Base-by-base conservation (phyloP, 1,284 basidiomycete genomes). In the Malassezia restricta region DNA sequence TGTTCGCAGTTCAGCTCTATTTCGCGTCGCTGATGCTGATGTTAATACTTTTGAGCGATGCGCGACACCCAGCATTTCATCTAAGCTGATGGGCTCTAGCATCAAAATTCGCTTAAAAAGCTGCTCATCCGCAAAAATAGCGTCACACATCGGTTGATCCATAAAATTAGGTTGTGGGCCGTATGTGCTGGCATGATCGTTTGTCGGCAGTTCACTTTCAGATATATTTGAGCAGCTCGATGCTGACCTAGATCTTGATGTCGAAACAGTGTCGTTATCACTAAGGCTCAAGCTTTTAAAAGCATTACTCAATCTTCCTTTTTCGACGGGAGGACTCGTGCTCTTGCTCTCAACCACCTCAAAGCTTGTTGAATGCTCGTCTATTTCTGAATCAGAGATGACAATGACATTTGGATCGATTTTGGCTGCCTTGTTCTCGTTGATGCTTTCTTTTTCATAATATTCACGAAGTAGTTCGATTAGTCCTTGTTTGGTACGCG, bases 41-140 rank as follows among this genome's bases (percentile, higher is more conserved):
- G 47, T n/a, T 6, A 40, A 27, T 5, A 46, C 6, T 1, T 42
- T 30, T 3, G 40, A 40, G 1, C 47, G 47, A 5, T 14, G 27
- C 8, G 29, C 47, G 3, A 50, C 28, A 9, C 47, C 29, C 8
- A 50, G 11, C 8, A 55, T 35, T 32, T 55, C 53, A 12, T 55
- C 53, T 8, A 55, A 20, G 24, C 40, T 43, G 0, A 55, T 33
- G 27, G 53, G 53, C 39, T 55, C 53, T 8, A 50, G 27, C 5
- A 46, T 15, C 8, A 55, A 32, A 15, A 55, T 41, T 8, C 53
- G 35, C 9, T 33, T 32, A 35, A 50, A 50, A 14, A 55, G 33
- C 33, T 49, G 35, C 24, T 30, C 14, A 43, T 54, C 47, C 24
- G n/a, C 9, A 15, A 31, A 28, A 9, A 54, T 54, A 8, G 43